Base-by-base conservation (phyloP, 202 grass and related monocot species). In the Zizania palustris region DNA sequence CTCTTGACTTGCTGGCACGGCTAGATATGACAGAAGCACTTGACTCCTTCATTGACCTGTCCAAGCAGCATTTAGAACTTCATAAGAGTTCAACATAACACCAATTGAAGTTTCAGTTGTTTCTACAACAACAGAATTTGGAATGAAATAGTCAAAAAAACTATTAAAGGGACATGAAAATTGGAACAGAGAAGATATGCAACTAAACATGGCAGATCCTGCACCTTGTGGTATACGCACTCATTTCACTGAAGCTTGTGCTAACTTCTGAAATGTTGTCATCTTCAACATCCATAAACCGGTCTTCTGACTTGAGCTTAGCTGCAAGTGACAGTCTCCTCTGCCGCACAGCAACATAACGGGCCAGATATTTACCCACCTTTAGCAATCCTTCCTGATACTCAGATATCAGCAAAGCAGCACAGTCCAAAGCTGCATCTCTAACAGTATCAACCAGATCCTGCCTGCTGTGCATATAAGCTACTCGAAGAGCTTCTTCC, bases 241-340 rank as follows among this genome's bases (percentile, higher is more conserved):
- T 99, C 92, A 99, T 99, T 82, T 92, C 85, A 3, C 92, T 95
- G 80, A 99, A 95, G 72, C 83, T 89, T 78, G 85, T 92, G 77
- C 95, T 94, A 56, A 63, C 83, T 78, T 95, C 92, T 56, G 96
- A 99, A 75, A 92, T 18, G 54, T 67, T 88, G 71, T 95, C 96
- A 51, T 99, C 90, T 67, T 99, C 89, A 68, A 55, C 77, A 85
- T 88, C 83, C 71, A 80, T 83, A 61, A 67, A 86, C 42, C 77
- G 77, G 37, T 95, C 91, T 78, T 99, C 91, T 49, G 78, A 85
- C 67, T 90, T 71, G 65, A 99, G 85, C 84, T 95, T 99, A 60
- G 96, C 87, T 65, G 83, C 85, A 36, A 99, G 89, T 11, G 85
- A 73, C 54, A 99, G 81, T 74, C 96, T 99, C 83, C 91, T 92